Percentiles rank a stretch among this genome's conserved stretches.
These are phyloP conservation scores for Aspergillus melleus DNA, from an alignment of 2,329 filamentous ascomycete genomes.

Conservation along the genomic window DNA sequence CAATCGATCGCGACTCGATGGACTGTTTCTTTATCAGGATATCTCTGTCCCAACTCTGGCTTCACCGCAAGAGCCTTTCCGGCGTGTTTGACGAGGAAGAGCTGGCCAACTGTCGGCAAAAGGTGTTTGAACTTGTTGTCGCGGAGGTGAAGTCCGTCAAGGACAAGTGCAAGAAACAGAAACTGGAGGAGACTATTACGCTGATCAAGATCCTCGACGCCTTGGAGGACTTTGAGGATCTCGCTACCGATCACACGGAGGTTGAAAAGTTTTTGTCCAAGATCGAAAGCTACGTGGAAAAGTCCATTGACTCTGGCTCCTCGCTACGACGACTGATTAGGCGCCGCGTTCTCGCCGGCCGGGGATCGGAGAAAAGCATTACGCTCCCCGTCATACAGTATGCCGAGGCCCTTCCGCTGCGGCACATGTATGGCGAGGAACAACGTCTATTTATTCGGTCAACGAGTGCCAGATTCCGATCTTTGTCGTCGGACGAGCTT, in stretches of 20 bases:
- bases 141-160: conserved; percentile 37
- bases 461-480: conserved; percentile 34
- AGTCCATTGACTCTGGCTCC: conserved; percentile 31
- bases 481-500: conserved; percentile 32
- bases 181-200: conserved; percentile 33
- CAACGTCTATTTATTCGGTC: conserved; percentile 39
- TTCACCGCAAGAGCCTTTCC: conserved; percentile 31
- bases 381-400: conserved; percentile 33
- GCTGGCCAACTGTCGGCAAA: conserved; percentile 32
- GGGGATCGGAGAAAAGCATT: conserved; percentile 27
- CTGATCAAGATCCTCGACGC: conserved; percentile 40
- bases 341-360: conserved; percentile 35
- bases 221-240: conserved; percentile 42
- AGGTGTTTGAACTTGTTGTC: conserved; percentile 35
- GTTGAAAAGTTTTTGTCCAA: conserved; percentile 37
- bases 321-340: conserved; percentile 32
- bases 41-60: conserved; percentile 36
- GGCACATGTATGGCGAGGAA: conserved; percentile 39
- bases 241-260: conserved; percentile 34
- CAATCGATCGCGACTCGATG: conserved; percentile 35
- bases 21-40: conserved; percentile 37
- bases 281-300: conserved; percentile 37
- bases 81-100: conserved; percentile 30
- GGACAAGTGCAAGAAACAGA: conserved; percentile 35
- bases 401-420: conserved; percentile 36